Evolutionary conservation across 805 yeast genomes (phyloP), one percentile per base, ranked within the genome.

Genomic region (Nakazawaea laoshanensis): DNA sequence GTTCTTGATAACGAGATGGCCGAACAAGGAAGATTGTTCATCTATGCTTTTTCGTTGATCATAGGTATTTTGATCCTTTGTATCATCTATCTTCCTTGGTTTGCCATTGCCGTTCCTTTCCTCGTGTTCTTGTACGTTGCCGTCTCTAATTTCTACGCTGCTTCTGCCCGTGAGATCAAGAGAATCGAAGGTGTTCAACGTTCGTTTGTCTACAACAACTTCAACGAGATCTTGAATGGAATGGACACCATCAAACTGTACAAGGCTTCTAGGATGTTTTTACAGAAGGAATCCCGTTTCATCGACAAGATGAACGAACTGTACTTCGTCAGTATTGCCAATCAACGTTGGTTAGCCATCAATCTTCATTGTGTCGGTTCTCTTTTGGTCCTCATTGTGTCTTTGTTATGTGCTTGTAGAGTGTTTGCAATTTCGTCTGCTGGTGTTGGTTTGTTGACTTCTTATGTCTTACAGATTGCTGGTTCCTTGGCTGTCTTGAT

Each of bases 1-100:
- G 74, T 76, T 4, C 57, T 85, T 52, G 95, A 85, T 48, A 84
- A 82, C 48, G 89, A 81, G 52, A 61, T 85, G 45, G 75, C 76
- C 38, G 87, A 82, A 46, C 84, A 79, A 45, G 42, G 77, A 25
- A 66, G 89, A 46, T 53, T 79, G 58, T 63, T 79, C 36, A 42
- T 76, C 37, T 70, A 67, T 44, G 69, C 77, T 3, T 32, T 66
- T 15, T 57, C 74, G 9, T 41, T 44, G 30, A 48, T 55, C 37
- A 17, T 37, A 20, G 61, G 61, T 32, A 44, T 51, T 24, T 19
- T 51, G 20, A 50, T 49, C 39, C 37, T 70, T 43, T 67, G 73
- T 53, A 59, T 63, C 36, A 59, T 63, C 41, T 71, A 63, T 45
- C 54, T 70, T 39, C 77, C 77, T 5, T 73, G 64, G 63, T 70